Evolutionary conservation across 495 filamentous ascomycete species (phyloP), one percentile per base, ranked within the genome.

Genomic region (Aspergillus indologenus): DNA sequence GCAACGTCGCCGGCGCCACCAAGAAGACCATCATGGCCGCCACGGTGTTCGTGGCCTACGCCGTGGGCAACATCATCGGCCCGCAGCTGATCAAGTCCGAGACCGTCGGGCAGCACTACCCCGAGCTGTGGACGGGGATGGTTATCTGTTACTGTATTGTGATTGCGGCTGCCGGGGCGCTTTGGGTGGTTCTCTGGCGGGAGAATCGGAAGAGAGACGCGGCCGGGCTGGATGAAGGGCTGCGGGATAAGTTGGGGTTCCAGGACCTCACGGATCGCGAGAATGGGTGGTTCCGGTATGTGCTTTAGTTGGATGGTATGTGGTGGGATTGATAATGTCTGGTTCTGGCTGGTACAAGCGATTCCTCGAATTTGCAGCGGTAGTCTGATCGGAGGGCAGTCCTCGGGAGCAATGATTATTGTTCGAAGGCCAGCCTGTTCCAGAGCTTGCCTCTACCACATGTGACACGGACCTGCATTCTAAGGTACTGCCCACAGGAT

Each of bases 11-110:
- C 0, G 89, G 89, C 0, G 83, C 86, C 18, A 91, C 88, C 7
- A 93, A 93, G 71, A 90, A 90, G 75, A 85, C 83, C 56, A 79
- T 85, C 60, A 90, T 86, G 77, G 85, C 87, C 0, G 84, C 85
- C 0, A 84, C 84, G 1, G 87, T 89, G 24, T 91, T 90, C 60
- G 85, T 89, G 0, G 87, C 85, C 0, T 90, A 90, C 67, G 86
- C 85, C 50, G 83, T 90, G 2, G 88, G 88, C 18, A 85, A 86
- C 59, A 90, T 90, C 50, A 81, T 90, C 29, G 86, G 87, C 0
- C 87, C 87, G n/a, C 85, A 87, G 68, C 72, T 91, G 18, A 76
- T 90, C 43, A 83, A 83, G 49, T 83, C 77, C 42, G 70, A 85
- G 65, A 87, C 82, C 0, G 83, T 82, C 53, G 67, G 66, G 1